Base-by-base conservation (phyloP, 805 yeast genomes). In the Wickerhamiella spandovensis region DNA sequence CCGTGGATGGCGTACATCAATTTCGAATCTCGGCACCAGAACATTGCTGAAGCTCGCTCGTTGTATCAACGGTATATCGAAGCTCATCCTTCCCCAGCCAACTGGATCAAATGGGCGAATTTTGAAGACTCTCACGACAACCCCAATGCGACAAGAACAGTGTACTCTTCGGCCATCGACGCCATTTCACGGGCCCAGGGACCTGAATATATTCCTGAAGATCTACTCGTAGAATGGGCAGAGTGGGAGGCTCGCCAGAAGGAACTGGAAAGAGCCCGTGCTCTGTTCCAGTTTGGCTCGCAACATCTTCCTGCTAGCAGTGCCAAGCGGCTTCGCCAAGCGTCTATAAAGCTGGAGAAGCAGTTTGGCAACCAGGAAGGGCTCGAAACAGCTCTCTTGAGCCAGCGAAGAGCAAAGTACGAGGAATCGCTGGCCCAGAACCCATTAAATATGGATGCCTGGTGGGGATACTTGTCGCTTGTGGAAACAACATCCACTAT, bases 1-100 rank as follows among this genome's bases (percentile, higher is more conserved):
- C 92, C 84, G 0, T 89, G 95, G 92, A 75, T 73, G 47, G 76
- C 89, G 2, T 89, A 75, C 59, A 68, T 86, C 23, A 76, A 76
- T 49, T 80, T 87, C 67, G 95, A 86, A 62, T 74, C 69, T 48
- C 68, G 95, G 48, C 81, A 83, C 58, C 73, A 72, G 22, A 80
- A 80, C 51, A 64, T 61, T 53, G 77, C 71, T 12, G 77, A 78
- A 43, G 85, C 74, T 3, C 65, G 95, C 53, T 60, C 67, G 1
- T 65, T 88, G 0, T 88, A 69, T 64, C 71, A 73, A 44, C 68
- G 77, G 48, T 82, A 77, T 57, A 78, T 81, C 0, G 60, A 69
- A 10, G 71, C 71, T 0, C 76, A 75, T 56, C 81, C 84, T 0
- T 61, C 61, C 5, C 64, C 76, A 1, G 71, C 67, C 12, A 76